Conservation (phyloP, 2,329 filamentous ascomycete genomes). For the Fusarium succisae region DNA sequence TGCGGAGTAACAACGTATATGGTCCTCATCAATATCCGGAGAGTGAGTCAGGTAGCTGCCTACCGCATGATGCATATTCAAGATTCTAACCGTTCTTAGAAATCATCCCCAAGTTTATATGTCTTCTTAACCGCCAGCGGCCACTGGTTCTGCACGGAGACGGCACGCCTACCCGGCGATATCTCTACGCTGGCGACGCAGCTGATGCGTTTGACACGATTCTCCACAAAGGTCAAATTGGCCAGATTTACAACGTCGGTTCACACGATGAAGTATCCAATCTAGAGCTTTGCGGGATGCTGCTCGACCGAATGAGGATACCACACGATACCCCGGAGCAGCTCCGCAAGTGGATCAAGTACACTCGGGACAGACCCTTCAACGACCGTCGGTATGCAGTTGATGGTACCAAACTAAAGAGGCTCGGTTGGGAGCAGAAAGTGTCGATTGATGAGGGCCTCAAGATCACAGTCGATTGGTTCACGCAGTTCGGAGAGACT, state of each 20-base stretch:
- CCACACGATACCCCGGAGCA: slow-evolving; percentile 60
- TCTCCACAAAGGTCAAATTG: slow-evolving; percentile 77
- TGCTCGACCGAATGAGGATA: slow-evolving; percentile 71
- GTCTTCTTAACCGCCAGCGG: slow-evolving; percentile 71
- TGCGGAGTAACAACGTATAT: slow-evolving; percentile 86
- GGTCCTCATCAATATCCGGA: slow-evolving; percentile 86
- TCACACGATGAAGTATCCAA: slow-evolving; percentile 83
- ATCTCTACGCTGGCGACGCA: slow-evolving; percentile 81
- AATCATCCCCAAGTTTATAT: slow-evolving; percentile 85
- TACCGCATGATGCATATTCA: neutral
- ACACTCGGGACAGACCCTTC: slow-evolving; percentile 81
- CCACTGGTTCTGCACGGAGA: slow-evolving; percentile 81
- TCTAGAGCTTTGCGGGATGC: slow-evolving; percentile 70
- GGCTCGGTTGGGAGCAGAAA: slow-evolving; percentile 75
- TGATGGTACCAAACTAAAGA: slow-evolving; percentile 72
- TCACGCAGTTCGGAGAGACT: slow-evolving; percentile 68
- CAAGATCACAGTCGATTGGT: slow-evolving; percentile 74
- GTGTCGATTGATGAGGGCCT: slow-evolving; percentile 72
- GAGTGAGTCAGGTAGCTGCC: slow-evolving; percentile 62
- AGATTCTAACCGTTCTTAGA: slow-evolving; percentile 57
- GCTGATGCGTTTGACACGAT: slow-evolving; percentile 87
- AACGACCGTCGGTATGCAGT: slow-evolving; percentile 80
- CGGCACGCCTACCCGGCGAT: slow-evolving; percentile 77
- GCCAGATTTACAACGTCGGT: slow-evolving; percentile 84
- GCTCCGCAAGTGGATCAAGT: slow-evolving; percentile 73